These are phyloP conservation scores for Paramecium octaurelia DNA, from an alignment of 73 alveolate genomes.

Conservation along the genomic window DNA sequence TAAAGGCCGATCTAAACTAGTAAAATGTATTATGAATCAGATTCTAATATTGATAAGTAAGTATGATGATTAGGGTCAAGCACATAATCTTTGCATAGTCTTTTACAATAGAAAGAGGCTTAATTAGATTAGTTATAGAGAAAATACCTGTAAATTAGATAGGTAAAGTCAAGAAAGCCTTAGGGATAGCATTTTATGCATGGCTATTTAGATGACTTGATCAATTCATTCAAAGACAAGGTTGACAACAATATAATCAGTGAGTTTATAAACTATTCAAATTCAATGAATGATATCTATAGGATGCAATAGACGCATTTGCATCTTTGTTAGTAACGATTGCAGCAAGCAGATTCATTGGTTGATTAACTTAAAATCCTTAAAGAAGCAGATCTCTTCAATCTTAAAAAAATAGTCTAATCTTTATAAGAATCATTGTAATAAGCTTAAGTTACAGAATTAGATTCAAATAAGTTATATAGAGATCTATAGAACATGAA, in stretches of 20 bases:
- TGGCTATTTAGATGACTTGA: not conserved
- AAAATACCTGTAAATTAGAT: slow-evolving; percentile 6
- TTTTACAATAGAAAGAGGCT: not conserved
- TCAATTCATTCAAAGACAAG: not conserved
- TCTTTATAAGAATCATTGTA: slow-evolving; percentile 25
- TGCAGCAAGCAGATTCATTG: not conserved
- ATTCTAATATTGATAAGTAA: slow-evolving; percentile 19
- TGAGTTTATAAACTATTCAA: not conserved
- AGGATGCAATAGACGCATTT: slow-evolving; percentile 20
- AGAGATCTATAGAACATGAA: not conserved
- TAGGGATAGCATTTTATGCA: slow-evolving; percentile 24
- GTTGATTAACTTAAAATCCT: not conserved
- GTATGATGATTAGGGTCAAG: not conserved
- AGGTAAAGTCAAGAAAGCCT: slow-evolving; percentile 20
- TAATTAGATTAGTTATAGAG: not conserved
- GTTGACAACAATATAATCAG: not conserved
- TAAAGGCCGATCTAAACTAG: not conserved
- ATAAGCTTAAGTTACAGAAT: slow-evolving; percentile 32
- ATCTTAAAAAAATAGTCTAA: not conserved
- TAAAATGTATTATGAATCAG: slow-evolving; percentile 9
- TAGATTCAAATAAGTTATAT: slow-evolving; percentile 44
- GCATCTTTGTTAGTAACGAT: not conserved
- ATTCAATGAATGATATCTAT: slow-evolving; percentile 14
- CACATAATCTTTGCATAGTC: slow-evolving; percentile 5
- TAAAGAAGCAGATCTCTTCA: not conserved